Conservation (phyloP, 2,329 filamentous ascomycete species). For the Venturia asperata region DNA sequence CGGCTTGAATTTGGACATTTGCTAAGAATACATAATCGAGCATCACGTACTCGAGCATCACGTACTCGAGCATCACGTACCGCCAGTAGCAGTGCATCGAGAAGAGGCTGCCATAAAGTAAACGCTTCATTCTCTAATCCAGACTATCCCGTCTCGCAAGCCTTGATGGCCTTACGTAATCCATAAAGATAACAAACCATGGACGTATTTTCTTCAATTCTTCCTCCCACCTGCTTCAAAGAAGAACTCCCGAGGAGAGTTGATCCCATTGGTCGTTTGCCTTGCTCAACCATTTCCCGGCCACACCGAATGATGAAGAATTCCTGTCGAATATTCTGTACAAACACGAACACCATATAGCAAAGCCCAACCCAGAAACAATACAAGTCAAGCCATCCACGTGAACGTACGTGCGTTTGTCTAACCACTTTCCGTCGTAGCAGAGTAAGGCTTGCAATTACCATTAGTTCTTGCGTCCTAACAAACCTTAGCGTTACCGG, state of each 20-base stretch:
- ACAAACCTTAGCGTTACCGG: background rate
- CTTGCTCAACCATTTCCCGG: background rate
- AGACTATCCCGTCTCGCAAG: background rate
- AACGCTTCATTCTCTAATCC: conserved; percentile 1
- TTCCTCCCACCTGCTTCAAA: background rate
- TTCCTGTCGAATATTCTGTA: background rate
- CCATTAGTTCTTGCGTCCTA: background rate
- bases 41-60: too few species aligned
- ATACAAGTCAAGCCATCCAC: background rate
- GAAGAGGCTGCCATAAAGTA: background rate
- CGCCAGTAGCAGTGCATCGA: background rate
- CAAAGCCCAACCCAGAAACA: background rate
- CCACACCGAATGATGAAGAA: conserved; percentile 1
- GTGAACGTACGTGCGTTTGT: background rate
- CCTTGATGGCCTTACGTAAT: background rate
- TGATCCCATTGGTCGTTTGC: background rate
- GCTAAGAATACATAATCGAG: too few species aligned
- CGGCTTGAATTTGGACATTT: too few species aligned
- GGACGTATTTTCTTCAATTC: conserved; percentile 9
- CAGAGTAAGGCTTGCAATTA: background rate
- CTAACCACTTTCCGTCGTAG: background rate
- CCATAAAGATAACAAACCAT: background rate
- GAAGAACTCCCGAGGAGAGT: background rate
- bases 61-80: background rate
- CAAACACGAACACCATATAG: background rate